phyloP scores from a whole-genome alignment of 2,329 filamentous ascomycete genomes.

The Colletotrichum aenigma region DNA sequence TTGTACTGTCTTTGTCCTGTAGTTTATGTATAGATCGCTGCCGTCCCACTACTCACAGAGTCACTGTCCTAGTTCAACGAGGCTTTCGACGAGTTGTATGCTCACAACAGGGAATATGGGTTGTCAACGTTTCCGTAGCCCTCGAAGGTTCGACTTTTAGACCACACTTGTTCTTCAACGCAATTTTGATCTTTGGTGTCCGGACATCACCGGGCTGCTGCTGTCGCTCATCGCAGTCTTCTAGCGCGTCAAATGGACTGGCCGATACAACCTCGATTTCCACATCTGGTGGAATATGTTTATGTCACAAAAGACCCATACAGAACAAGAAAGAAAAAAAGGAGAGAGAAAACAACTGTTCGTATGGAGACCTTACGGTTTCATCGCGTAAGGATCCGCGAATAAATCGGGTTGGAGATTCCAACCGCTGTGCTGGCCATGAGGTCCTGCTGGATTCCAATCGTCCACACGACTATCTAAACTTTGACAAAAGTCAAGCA shows the following conservation, averaged over 20 bases:
- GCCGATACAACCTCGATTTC: neutral
- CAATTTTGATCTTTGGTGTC: fast-evolving
- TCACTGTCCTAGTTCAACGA: neutral
- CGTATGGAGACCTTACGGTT: neutral
- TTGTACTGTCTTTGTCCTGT: neutral
- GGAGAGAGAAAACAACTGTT: neutral
- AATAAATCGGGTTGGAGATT: fast-evolving
- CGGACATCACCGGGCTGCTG: fast-evolving
- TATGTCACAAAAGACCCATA: neutral
- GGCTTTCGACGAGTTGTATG: neutral
- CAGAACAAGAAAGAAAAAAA: no score
- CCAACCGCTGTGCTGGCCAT: neutral
- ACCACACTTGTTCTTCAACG: fast-evolving
- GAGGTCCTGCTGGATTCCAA: neutral
- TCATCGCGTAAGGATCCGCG: neutral
- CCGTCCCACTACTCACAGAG: no score
- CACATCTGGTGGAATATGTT: neutral
- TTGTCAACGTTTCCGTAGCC: neutral
- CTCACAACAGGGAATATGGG: neutral
- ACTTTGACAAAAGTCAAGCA: neutral
- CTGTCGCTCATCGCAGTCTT: neutral
- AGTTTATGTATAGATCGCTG: neutral
- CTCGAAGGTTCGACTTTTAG: fast-evolving
- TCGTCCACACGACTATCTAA: neutral
- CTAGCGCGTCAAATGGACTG: neutral